phyloP scores from a whole-genome alignment of 108 stramenopile species.

The Schizochytrium sp. region DNA sequence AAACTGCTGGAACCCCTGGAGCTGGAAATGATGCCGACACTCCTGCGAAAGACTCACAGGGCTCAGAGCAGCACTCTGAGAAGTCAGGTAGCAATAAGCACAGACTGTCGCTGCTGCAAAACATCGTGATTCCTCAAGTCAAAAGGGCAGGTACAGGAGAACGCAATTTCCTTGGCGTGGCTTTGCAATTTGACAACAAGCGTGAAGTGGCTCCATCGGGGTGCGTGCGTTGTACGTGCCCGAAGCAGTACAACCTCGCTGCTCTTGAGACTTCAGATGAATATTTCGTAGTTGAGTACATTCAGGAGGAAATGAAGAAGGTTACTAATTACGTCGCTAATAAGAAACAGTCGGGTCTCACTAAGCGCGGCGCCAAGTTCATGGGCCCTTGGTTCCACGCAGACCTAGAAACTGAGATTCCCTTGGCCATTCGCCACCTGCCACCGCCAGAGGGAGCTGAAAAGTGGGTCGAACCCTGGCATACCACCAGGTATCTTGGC shows the following conservation, averaged over 20 bases:
- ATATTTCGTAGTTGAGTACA: constrained; percentile 1
- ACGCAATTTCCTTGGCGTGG: constrained; percentile 22
- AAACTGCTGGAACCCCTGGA: not conserved
- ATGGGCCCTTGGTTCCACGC: constrained; percentile 59
- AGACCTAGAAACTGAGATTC: not conserved
- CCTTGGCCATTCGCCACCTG: not conserved
- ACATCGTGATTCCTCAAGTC: constrained; percentile 16
- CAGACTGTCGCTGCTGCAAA: not conserved
- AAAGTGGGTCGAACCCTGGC: constrained; percentile 55
- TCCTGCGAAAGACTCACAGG: not conserved
- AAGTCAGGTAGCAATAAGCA: not conserved
- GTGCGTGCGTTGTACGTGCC: constrained; percentile 3
- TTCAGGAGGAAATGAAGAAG: constrained; percentile 42
- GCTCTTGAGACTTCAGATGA: not conserved
- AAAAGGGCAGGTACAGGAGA: constrained; percentile 22
- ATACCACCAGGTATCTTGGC: not conserved
- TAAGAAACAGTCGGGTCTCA: not conserved
- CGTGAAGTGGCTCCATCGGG: constrained; percentile 10
- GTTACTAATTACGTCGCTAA: constrained; percentile 17
- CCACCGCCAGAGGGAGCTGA: constrained; percentile 8
- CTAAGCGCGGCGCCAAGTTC: constrained; percentile 20
- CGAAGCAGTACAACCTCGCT: not conserved
- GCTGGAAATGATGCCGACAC: not conserved
- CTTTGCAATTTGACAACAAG: constrained; percentile 44
- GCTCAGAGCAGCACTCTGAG: not conserved